Evolutionary conservation across 306 rosid genomes (phyloP), one percentile per base, ranked within the genome.

Genomic region (Pyrus pyrifolia): DNA sequence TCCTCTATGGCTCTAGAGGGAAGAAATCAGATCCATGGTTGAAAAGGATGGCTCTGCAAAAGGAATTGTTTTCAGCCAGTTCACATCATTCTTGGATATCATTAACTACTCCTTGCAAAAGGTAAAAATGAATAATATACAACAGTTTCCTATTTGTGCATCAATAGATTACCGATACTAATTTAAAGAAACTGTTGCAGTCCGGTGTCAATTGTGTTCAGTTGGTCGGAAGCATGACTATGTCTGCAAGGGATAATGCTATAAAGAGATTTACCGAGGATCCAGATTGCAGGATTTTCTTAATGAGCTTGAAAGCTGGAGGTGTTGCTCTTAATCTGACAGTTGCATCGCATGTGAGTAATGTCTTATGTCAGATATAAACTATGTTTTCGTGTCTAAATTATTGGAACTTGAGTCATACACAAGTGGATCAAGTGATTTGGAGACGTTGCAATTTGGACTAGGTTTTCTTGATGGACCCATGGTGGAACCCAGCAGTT

Each of bases 401-500:
- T n/a, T 57, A 40, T 51, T 25, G 53, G 42, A 2, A 59, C 10
- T n/a, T 23, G 10, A 23, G 53, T 17, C 18, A 25, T 11, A 22
- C 23, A 73, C 9, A 22, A 4, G 40, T 25, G 12, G 40, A 40
- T 57, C 21, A 13, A 62, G 25, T 35, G 67, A n/a, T 72, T 21
- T 64, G 14, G 4, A 71, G 49, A 25, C 25, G 15, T 23, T 7
- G 3, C 29, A 30, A 66, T 25, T 55, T 71, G 76, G 71, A 74
- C 67, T 80, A 93, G 97, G 97, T 95, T 45, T 95, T 95, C 85
- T 85, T 95, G 80, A 95, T 95, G 97, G 97, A 95, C 77, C 98
- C 96, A 12, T 95, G 98, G 98, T 95, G 97, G 98, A 95, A 95
- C 84, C 96, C 98, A 0, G 98, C 97, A 0, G 96, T 95, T 64